Percentiles rank a stretch among this genome's conserved stretches.
Evolutionary conservation across 108 stramenopile genomes (phyloP).

Genomic region (Cyclotella cryptica): DNA sequence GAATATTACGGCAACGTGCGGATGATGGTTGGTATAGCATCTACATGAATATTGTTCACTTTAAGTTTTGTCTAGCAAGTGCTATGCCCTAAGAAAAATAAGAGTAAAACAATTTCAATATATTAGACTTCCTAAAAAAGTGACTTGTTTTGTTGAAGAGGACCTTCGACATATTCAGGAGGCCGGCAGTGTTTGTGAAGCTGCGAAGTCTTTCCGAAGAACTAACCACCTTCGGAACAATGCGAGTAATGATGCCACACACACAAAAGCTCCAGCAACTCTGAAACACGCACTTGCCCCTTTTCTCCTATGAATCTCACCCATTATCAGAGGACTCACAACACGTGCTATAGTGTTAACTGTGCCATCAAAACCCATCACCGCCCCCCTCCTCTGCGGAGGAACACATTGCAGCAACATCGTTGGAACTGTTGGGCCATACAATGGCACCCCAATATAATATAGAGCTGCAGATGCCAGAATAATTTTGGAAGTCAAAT

Average conservation of each 20-base stretch:
- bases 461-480: conserved; percentile 71
- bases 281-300: conserved; percentile 71
- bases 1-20: not conserved
- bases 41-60: no score
- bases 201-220: conserved; percentile 36
- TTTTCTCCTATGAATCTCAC: conserved; percentile 60
- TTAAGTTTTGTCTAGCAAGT: no score
- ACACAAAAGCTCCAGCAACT: conserved; percentile 57
- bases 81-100: not conserved
- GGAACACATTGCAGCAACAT: conserved; percentile 85
- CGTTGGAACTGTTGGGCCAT: conserved; percentile 80
- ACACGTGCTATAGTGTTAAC: conserved; percentile 76
- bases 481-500: conserved; percentile 17
- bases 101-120: not conserved
- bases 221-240: conserved; percentile 69
- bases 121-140: not conserved
- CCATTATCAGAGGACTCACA: conserved; percentile 68
- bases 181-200: not conserved
- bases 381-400: conserved; percentile 62
- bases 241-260: conserved; percentile 52
- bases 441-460: conserved; percentile 77
- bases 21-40: not conserved
- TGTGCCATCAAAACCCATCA: conserved; percentile 79
- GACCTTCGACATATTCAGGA: no score
- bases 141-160: not conserved